Evolutionary conservation across 495 filamentous ascomycete genomes (phyloP), one percentile per base, ranked within the genome.

Genomic region (Penicillium odoratum): DNA sequence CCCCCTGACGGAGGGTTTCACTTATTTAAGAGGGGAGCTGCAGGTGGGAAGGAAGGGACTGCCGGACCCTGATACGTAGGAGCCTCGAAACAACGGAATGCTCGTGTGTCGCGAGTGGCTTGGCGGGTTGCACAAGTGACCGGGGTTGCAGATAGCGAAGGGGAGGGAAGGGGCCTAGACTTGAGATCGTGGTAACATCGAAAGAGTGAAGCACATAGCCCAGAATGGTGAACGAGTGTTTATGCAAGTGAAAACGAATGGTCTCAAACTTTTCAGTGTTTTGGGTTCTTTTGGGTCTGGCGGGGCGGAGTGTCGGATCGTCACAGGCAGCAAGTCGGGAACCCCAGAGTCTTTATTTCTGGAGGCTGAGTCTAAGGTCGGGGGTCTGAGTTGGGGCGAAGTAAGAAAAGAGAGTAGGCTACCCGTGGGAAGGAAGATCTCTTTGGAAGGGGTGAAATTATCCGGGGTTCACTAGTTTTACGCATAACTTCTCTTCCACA

Each of bases 1-100:
- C 71, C 71, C 72, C 71, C 69, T 51, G 53, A 58, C 46, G 68
- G 69, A 62, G 48, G 31, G 55, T 47, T 52, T 48, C 10, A 18
- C 33, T 50, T 33, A 51, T 45, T 29, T 34, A 55, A 7, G 11
- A n/a, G 48, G 46, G 44, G 16, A 40, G 49, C 53, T 54, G 60
- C 63, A 60, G 60, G 53, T 57, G 50, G 57, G 45, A 33, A 21
- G 25, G 43, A 36, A 50, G 42, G 53, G 61, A 56, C 25, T 31
- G 56, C 36, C 55, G 45, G 53, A 52, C 54, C 44, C 55, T 61
- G 62, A 60, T 64, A 64, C 61, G 61, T 63, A 33, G 56, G 56
- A 28, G 36, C 16, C 28, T 53, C 29, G 48, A 55, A 63, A 56
- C 57, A 34, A 50, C 57, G 25, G 51, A 53, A 63, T 52, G 58